Base-by-base conservation (phyloP, 352 stramenopile species). In the Phytopythium delawarense region DNA sequence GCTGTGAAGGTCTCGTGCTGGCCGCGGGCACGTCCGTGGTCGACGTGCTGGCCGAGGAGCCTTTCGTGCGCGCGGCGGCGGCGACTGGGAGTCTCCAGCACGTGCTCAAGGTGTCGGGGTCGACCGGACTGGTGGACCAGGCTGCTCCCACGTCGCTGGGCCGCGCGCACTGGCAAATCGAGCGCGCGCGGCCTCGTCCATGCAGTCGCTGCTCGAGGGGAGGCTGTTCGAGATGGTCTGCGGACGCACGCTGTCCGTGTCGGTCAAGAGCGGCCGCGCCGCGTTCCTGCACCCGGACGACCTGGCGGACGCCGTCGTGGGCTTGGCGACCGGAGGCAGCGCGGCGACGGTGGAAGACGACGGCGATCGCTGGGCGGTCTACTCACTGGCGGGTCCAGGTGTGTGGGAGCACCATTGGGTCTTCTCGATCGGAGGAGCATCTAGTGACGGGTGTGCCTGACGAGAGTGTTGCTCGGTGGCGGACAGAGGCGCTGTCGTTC, bases 281-380 rank as follows among this genome's bases (percentile, higher is more conserved):
- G 76, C 81, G 21, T 86, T 90, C 39, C 74, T 90, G 32, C 72
- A 93, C 63, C 73, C 74, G 3, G 39, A 73, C 46, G 84, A 93
- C 63, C 73, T 90, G 0, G 79, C 72, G 0, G 84, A 91, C 34
- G 70, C 67, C 25, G 57, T 91, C 13, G 59, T 62, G 37, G 58
- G 46, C 39, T 48, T 82, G 15, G 28, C 72, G 61, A 23, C 20
- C 5, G 21, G 12, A 35, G 5, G 18, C 49, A 28, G 7, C 30
- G 55, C 40, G 18, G 11, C 16, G 28, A 12, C 50, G 8, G 2
- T 25, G 39, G n/a, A 50, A 56, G 21, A 54, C 7, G 39, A 70
- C 21, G 51, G 55, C n/a, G 12, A 39, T 42, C 25, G 25, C 25
- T 61, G 48, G 46, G 67, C 23, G 21, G 65, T 67, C 15, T 69